Percentiles rank a stretch among this genome's conserved stretches.
Conservation (phyloP, 2,329 filamentous ascomycete species). For the Fusarium kyushuense region DNA sequence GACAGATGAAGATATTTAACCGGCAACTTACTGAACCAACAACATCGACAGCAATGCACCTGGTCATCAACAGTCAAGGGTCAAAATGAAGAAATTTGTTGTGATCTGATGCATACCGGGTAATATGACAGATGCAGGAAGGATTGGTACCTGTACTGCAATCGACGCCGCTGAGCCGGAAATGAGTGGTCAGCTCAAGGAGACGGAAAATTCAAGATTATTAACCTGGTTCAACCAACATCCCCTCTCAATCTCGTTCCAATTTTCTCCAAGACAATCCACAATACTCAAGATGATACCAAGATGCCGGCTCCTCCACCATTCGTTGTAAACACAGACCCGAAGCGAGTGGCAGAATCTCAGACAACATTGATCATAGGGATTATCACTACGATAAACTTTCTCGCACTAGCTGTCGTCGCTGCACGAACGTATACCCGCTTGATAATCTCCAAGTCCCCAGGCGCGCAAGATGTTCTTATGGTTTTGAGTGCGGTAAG, state of each 20-base stretch:
- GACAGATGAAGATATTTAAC: not conserved
- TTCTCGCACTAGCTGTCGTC: not conserved
- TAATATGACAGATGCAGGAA: not conserved
- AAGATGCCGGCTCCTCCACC: not conserved
- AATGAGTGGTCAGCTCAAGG: not conserved
- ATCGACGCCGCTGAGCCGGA: not conserved
- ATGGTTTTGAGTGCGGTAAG: constrained; percentile 1
- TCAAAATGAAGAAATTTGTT: too few species aligned
- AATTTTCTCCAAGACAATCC: not conserved
- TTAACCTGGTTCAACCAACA: not conserved
- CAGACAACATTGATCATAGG: not conserved
- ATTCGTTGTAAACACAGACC: not conserved
- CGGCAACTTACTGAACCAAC: not conserved
- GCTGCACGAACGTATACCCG: not conserved
- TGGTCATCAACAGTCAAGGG: not conserved
- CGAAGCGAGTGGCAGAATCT: not conserved
- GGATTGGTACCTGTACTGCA: too few species aligned
- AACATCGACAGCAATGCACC: not conserved
- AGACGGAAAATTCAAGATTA: not conserved
- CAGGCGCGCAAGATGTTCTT: not conserved
- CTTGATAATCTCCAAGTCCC: not conserved
- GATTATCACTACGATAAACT: not conserved
- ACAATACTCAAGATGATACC: not conserved
- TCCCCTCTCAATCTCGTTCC: not conserved
- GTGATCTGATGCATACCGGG: not conserved